phyloP scores from a whole-genome alignment of 2,329 filamentous ascomycete species.

The Penicillium sp. region DNA sequence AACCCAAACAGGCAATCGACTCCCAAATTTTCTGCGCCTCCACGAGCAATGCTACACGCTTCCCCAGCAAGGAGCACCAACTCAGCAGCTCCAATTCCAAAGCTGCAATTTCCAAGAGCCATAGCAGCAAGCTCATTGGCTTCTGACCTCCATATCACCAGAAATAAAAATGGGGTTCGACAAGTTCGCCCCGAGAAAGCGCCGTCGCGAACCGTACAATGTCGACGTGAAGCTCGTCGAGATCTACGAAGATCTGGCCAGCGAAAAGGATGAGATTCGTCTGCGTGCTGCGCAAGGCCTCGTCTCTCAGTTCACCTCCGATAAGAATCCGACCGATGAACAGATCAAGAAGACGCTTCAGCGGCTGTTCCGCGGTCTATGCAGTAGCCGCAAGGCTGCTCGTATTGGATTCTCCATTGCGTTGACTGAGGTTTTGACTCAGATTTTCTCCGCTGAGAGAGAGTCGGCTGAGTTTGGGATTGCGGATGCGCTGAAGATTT shows the following conservation, averaged over 20 bases:
- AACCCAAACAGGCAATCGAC: slow-evolving; percentile 25
- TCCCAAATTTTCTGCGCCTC: slow-evolving; percentile 29
- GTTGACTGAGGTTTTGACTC: slow-evolving; percentile 77
- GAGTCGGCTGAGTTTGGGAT: slow-evolving; percentile 46
- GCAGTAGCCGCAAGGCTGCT: slow-evolving; percentile 87
- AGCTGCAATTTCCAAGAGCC: slow-evolving; percentile 11
- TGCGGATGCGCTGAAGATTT: slow-evolving; percentile 56
- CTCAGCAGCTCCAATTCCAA: slow-evolving; percentile 21
- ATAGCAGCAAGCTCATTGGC: slow-evolving; percentile 11
- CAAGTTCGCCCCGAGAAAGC: slow-evolving; percentile 41
- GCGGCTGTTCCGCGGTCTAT: slow-evolving; percentile 82
- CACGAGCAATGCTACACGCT: slow-evolving; percentile 19
- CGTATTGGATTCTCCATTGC: slow-evolving; percentile 89
- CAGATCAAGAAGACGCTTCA: slow-evolving; percentile 54
- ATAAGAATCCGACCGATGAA: slow-evolving; percentile 48
- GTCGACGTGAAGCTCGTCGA: slow-evolving; percentile 55
- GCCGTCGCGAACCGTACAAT: slow-evolving; percentile 49
- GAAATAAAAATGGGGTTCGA: slow-evolving; percentile 37
- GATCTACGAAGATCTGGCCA: slow-evolving; percentile 57
- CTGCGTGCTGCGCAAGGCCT: slow-evolving; percentile 53
- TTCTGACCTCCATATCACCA: background rate
- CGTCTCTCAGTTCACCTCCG: slow-evolving; percentile 52
- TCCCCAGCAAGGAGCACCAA: slow-evolving; percentile 23
- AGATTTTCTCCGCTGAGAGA: slow-evolving; percentile 62
- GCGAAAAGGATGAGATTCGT: slow-evolving; percentile 53